These are phyloP conservation scores for Debaryomyces udenii DNA, from an alignment of 1,139 yeast species.

Conservation along the genomic window DNA sequence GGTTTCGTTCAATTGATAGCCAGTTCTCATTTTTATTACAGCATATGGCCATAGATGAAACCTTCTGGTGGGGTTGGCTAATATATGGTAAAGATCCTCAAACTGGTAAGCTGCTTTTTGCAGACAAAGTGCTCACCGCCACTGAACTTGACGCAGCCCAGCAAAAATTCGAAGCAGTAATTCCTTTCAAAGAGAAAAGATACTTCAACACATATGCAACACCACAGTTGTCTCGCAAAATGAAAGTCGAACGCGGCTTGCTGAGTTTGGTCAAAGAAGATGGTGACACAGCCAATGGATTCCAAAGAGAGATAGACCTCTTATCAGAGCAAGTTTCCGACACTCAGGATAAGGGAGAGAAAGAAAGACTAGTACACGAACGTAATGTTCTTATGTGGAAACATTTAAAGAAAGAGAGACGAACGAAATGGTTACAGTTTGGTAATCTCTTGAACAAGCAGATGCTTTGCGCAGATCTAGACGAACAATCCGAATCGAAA, in stretches of 20 bases:
- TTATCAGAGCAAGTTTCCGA: slow-evolving; percentile 17
- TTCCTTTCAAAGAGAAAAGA: slow-evolving; percentile 37
- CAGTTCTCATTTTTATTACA: slow-evolving; percentile 33
- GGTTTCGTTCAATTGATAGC: slow-evolving; percentile 27
- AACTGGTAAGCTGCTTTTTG: slow-evolving; percentile 34
- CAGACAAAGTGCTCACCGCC: slow-evolving; percentile 23
- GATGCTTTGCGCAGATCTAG: slow-evolving; percentile 14
- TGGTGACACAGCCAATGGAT: slow-evolving; percentile 11
- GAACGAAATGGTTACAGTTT: slow-evolving; percentile 24
- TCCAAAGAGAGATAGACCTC: slow-evolving; percentile 13
- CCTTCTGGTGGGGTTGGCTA: slow-evolving; percentile 48
- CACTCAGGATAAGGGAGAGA: slow-evolving; percentile 13
- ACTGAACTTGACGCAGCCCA: slow-evolving; percentile 26
- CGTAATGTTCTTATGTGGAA: slow-evolving; percentile 37
- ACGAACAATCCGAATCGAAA: slow-evolving; percentile 10
- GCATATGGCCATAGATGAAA: slow-evolving; percentile 32
- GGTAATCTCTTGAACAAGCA: slow-evolving; percentile 20
- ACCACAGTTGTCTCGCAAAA: slow-evolving; percentile 46
- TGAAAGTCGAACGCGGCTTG: slow-evolving; percentile 41
- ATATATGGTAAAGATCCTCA: slow-evolving; percentile 40
- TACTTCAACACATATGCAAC: slow-evolving; percentile 49
- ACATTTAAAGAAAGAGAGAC: slow-evolving; percentile 27
- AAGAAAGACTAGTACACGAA: slow-evolving; percentile 24
- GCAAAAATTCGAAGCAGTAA: slow-evolving; percentile 21
- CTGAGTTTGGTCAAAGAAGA: slow-evolving; percentile 19